These are phyloP conservation scores for Tuber indicum DNA, from an alignment of 495 filamentous ascomycete species.

Conservation along the genomic window DNA sequence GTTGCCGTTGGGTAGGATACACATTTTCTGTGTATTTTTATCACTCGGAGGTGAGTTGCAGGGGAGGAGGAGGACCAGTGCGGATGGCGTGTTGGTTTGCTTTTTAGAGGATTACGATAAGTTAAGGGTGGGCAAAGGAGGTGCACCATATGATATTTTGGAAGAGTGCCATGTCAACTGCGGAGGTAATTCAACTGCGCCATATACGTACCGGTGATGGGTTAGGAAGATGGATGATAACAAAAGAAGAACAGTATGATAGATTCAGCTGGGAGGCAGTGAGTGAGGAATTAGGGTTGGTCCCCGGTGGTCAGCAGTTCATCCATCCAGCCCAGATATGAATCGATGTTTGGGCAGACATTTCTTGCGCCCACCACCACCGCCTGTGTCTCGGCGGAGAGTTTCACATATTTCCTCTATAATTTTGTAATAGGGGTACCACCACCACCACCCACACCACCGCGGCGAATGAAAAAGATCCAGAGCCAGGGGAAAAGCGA, in stretches of 20 bases:
- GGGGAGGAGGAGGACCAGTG: background rate
- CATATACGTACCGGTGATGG: background rate
- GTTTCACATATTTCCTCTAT: background rate
- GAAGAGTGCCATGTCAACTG: background rate
- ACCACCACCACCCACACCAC: background rate
- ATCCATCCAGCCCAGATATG: background rate
- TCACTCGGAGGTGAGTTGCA: background rate
- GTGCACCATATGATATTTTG: background rate
- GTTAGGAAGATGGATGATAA: background rate
- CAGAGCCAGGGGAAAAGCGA: background rate
- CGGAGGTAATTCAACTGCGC: background rate
- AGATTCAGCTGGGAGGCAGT: background rate
- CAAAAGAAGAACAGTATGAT: background rate
- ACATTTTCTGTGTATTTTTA: background rate
- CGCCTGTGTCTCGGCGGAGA: background rate
- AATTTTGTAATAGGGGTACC: conserved; percentile 1
- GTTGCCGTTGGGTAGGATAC: background rate
- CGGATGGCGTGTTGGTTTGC: background rate
- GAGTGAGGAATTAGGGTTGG: background rate
- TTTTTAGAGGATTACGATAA: background rate
- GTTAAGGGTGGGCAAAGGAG: background rate
- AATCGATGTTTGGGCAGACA: background rate
- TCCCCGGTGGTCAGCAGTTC: background rate
- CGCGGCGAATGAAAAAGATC: background rate
- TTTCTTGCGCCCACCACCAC: background rate